Base-by-base conservation (phyloP, 1,284 basidiomycete species). In the Volvariella volvacea region DNA sequence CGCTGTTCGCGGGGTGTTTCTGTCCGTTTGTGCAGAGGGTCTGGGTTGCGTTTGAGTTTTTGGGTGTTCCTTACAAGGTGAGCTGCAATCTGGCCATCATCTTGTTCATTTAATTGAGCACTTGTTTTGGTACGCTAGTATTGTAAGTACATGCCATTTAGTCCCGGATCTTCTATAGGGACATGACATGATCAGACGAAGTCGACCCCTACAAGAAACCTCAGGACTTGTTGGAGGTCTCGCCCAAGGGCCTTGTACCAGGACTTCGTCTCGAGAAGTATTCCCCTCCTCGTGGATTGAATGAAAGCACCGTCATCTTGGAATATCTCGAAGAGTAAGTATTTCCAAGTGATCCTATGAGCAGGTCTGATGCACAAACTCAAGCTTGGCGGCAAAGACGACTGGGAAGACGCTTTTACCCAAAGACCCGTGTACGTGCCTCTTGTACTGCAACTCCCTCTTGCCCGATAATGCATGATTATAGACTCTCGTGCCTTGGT, bases 121-220 rank as follows among this genome's bases (percentile, higher is more conserved):
- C 30, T 10, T 34, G 20, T 22, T 7, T 9, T 40, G n/a, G n/a
- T 2, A 19, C 14, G 3, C 7, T 40, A 61, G 57, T 60, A 62
- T 42, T 61, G 55, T 62, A 38, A 46, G 54, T 51, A 17, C n/a
- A 15, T 32, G 6, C 17, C 10, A 9, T 20, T 4, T 6, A n/a
- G 37, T 3, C 15, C 30, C n/a, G 15, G 7, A 3, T 19, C 4
- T 12, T 17, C n/a, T 43, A 25, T 2, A 40, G 32, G 17, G 41
- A 14, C 8, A 22, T 17, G n/a, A 9, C 36, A n/a, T 33, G 25
- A 10, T 6, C 40, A 85, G 83, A 79, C 54, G 85, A 89, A 61
- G 83, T 89, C 21, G 85, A 90, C 60, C 85, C 86, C 1, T 89
- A 90, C 68, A 77, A 80, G 64, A 91, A 90, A 55, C 85, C 88